phyloP scores from a whole-genome alignment of 805 yeast genomes.

The Wickerhamiella australiensis region DNA sequence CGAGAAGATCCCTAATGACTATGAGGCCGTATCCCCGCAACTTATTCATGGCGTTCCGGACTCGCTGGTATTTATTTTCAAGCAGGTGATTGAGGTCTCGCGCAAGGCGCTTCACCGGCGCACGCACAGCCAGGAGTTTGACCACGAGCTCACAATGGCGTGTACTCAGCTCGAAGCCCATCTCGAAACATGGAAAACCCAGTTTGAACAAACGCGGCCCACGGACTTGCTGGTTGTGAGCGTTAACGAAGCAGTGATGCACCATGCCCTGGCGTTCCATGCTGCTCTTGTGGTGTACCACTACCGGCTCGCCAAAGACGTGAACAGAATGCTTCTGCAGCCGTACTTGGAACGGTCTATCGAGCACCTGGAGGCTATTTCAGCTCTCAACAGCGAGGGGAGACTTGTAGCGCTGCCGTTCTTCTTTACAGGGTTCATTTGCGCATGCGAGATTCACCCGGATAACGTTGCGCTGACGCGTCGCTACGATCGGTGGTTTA shows the following conservation, averaged over 20 bases:
- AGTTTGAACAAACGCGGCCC: slow-evolving; percentile 35
- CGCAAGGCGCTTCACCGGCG: slow-evolving; percentile 46
- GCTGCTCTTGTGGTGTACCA: slow-evolving; percentile 61
- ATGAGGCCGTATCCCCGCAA: slow-evolving; percentile 43
- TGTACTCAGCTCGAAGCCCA: slow-evolving; percentile 37
- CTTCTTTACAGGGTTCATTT: slow-evolving; percentile 82
- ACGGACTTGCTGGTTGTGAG: slow-evolving; percentile 20
- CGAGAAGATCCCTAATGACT: slow-evolving; percentile 11
- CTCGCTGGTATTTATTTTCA: slow-evolving; percentile 58
- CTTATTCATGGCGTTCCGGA: slow-evolving; percentile 78
- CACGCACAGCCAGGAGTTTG: slow-evolving; percentile 13
- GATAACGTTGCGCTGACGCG: slow-evolving; percentile 40
- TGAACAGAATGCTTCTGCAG: slow-evolving; percentile 47
- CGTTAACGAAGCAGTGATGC: slow-evolving; percentile 56
- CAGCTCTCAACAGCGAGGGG: slow-evolving; percentile 36
- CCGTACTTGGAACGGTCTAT: slow-evolving; percentile 49
- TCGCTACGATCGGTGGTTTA: slow-evolving; percentile 56
- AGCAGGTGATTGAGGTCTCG: slow-evolving; percentile 56
- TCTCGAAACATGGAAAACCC: slow-evolving; percentile 55
- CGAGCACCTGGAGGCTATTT: slow-evolving; percentile 51
- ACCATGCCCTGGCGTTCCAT: slow-evolving; percentile 70
- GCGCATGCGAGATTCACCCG: slow-evolving; percentile 65
- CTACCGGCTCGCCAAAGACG: slow-evolving; percentile 48
- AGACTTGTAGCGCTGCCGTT: slow-evolving; percentile 55
- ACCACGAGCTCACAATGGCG: slow-evolving; percentile 14